Evolutionary conservation across 2,329 filamentous ascomycete species (phyloP).

Genomic region (Blastomyces percursus): DNA sequence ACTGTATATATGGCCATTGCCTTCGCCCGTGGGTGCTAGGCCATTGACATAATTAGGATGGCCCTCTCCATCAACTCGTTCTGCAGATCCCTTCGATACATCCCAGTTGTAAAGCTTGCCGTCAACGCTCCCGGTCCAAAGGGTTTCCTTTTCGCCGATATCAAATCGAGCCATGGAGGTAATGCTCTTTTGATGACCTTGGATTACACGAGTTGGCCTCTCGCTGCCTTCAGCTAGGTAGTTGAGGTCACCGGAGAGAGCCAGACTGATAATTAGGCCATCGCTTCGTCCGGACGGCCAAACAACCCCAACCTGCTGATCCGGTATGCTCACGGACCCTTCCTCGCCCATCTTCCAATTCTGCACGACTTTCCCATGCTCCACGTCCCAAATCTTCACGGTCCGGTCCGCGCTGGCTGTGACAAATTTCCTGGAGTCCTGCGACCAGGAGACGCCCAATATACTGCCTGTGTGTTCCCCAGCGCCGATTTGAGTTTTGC

Average conservation of each 20-base stretch:
- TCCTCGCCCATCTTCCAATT: slow-evolving; percentile 77
- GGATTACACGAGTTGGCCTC: slow-evolving; percentile 59
- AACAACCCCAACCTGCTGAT: slow-evolving; percentile 92
- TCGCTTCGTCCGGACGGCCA: slow-evolving; percentile 76
- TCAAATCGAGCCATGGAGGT: slow-evolving; percentile 58
- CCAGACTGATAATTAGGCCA: slow-evolving; percentile 79
- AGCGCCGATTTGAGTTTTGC: slow-evolving; percentile 55
- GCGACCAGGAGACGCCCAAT: slow-evolving; percentile 81
- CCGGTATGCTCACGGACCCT: slow-evolving; percentile 55
- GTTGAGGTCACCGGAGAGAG: slow-evolving; percentile 77
- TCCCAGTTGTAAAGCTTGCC: slow-evolving; percentile 83
- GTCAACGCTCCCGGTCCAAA: slow-evolving; percentile 89
- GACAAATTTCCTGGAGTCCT: slow-evolving; percentile 73
- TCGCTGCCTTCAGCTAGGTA: slow-evolving; percentile 67
- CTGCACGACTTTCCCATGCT: slow-evolving; percentile 63
- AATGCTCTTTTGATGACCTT: slow-evolving; percentile 85
- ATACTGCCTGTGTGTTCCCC: slow-evolving; percentile 88
- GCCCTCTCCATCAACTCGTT: slow-evolving; percentile 62
- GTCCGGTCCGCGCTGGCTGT: slow-evolving; percentile 93
- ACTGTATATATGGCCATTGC: slow-evolving; percentile 57
- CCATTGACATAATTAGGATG: slow-evolving; percentile 81
- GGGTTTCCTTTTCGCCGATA: slow-evolving; percentile 43
- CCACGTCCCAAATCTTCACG: slow-evolving; percentile 86
- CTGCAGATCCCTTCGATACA: slow-evolving; percentile 54
- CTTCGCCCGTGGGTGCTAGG: slow-evolving; percentile 49